Evolutionary conservation across 2,329 filamentous ascomycete species (phyloP).

Genomic region (Raffaelea arxii): DNA sequence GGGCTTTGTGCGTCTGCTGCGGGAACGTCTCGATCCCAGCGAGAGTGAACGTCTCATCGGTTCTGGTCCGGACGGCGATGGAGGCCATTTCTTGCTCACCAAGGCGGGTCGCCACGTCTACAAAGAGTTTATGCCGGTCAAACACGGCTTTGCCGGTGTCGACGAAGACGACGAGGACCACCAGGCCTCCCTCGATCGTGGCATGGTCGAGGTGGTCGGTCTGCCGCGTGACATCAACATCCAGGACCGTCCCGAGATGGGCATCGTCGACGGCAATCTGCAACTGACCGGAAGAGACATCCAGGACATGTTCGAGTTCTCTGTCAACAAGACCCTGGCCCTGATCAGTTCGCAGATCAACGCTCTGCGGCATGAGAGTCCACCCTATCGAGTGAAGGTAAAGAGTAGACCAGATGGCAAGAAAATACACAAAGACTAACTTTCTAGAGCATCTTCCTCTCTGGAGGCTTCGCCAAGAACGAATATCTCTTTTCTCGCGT

Average conservation of each 20-base stretch:
- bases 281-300: constrained; percentile 12
- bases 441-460: constrained; percentile 16
- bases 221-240: constrained; percentile 12
- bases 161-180: no score
- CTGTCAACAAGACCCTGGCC: constrained; percentile 14
- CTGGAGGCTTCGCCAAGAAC: constrained; percentile 15
- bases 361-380: constrained; percentile 9
- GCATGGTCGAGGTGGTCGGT: constrained; percentile 8
- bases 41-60: constrained; percentile 15
- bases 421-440: not conserved
- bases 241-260: constrained; percentile 10
- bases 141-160: constrained; percentile 15
- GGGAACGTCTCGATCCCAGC: constrained; percentile 10
- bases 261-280: constrained; percentile 11
- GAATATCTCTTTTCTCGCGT: constrained; percentile 15
- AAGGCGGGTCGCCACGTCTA: constrained; percentile 15
- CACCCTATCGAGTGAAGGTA: constrained; percentile 13
- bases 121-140: constrained; percentile 16
- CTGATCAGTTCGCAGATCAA: constrained; percentile 14
- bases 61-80: constrained; percentile 10
- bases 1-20: constrained; percentile 12
- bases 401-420: not conserved
- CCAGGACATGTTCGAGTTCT: constrained; percentile 13
- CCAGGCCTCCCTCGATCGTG: no score
- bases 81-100: constrained; percentile 17